phyloP scores from a whole-genome alignment of 352 stramenopile genomes.

The Globisporangium irregulare region DNA sequence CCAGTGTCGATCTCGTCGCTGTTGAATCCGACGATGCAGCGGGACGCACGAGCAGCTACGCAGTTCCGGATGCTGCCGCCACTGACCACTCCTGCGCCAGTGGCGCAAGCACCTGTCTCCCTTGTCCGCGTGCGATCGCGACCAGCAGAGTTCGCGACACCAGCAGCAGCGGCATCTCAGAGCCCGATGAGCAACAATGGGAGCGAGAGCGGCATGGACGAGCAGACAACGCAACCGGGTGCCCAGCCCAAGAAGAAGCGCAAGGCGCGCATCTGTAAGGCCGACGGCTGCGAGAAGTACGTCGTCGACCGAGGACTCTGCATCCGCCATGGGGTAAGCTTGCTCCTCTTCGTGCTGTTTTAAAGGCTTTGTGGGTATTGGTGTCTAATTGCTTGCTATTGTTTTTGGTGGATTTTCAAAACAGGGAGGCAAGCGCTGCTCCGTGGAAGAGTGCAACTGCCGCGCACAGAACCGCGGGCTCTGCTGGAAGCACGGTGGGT shows the following conservation, averaged over 20 bases:
- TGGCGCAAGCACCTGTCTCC: not conserved
- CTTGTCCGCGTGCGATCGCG: not conserved
- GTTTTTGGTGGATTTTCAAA: not conserved
- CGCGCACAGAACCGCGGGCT: constrained; percentile 37
- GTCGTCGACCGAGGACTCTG: constrained; percentile 43
- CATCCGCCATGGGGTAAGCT: constrained; percentile 38
- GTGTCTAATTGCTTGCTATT: not conserved
- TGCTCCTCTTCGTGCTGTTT: not conserved
- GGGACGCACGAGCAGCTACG: not conserved
- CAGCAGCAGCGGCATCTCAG: not conserved
- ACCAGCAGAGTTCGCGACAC: not conserved
- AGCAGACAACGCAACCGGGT: not conserved
- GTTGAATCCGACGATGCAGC: constrained; percentile 11
- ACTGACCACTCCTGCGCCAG: not conserved
- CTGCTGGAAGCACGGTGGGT: constrained; percentile 49
- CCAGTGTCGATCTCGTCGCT: constrained; percentile 15
- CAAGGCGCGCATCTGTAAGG: constrained; percentile 38
- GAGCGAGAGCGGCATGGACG: constrained; percentile 4
- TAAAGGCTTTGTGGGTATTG: not conserved
- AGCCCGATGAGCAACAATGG: constrained; percentile 3
- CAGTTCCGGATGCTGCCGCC: not conserved
- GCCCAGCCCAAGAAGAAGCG: constrained; percentile 35
- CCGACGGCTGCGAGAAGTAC: constrained; percentile 42
- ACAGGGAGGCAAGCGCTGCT: constrained; percentile 40
- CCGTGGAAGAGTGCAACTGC: constrained; percentile 35